Evolutionary conservation across 1,139 yeast species (phyloP).

Genomic region (Candida freyschussii): DNA sequence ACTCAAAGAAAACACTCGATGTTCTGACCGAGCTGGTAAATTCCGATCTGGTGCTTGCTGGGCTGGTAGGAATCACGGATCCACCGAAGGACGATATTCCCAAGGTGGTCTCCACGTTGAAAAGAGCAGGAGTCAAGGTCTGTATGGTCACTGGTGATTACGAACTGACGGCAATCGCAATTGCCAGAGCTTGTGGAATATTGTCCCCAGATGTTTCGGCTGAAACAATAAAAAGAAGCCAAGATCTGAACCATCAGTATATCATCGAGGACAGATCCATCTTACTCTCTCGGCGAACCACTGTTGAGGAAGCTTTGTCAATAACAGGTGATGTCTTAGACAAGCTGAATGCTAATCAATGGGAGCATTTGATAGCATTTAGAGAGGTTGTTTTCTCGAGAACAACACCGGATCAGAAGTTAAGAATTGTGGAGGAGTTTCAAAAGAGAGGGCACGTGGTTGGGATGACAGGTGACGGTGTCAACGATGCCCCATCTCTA

Average conservation of each 20-base stretch:
- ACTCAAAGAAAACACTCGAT: slow-evolving; percentile 13
- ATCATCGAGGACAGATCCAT: slow-evolving; percentile 5
- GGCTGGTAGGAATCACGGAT: slow-evolving; percentile 46
- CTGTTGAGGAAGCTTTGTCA: slow-evolving; percentile 30
- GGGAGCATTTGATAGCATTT: slow-evolving; percentile 37
- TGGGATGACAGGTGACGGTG: slow-evolving; percentile 53
- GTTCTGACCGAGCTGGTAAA: slow-evolving; percentile 10
- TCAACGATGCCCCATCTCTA: slow-evolving; percentile 49
- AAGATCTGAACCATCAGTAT: slow-evolving; percentile 23
- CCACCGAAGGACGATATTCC: slow-evolving; percentile 45
- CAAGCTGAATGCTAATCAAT: slow-evolving; percentile 36
- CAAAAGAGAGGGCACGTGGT: slow-evolving; percentile 41
- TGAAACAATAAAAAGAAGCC: slow-evolving; percentile 27
- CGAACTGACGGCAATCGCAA: slow-evolving; percentile 48
- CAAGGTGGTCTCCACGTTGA: slow-evolving; percentile 35
- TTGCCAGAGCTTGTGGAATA: slow-evolving; percentile 45
- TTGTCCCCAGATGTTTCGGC: slow-evolving; percentile 25
- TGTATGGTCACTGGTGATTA: slow-evolving; percentile 55
- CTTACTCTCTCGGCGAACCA: slow-evolving; percentile 10
- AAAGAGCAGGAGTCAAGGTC: slow-evolving; percentile 46
- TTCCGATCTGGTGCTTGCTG: slow-evolving; percentile 29
- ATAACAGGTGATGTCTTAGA: slow-evolving; percentile 39
- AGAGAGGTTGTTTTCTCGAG: slow-evolving; percentile 46
- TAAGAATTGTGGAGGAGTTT: slow-evolving; percentile 44
- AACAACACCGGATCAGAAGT: slow-evolving; percentile 52